Evolutionary conservation across 2,329 filamentous ascomycete genomes (phyloP).

Genomic region (Pseudocercospora cruenta): DNA sequence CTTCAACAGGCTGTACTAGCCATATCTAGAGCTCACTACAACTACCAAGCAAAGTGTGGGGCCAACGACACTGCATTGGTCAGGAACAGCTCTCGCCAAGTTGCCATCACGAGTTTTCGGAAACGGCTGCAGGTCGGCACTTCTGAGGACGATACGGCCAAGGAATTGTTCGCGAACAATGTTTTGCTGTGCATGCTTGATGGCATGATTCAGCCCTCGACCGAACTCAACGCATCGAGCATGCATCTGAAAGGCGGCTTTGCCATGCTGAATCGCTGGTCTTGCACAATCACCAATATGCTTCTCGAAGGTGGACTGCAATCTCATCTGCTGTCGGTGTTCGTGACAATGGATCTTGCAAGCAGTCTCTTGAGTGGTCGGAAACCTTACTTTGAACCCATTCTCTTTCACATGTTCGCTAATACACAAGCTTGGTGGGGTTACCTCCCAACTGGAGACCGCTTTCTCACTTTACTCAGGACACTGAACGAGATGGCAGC

Average conservation of each 20-base stretch:
- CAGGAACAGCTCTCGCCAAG: slow-evolving; percentile 17
- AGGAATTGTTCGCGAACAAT: slow-evolving; percentile 22
- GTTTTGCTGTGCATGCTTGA: slow-evolving; percentile 22
- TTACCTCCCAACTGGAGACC: slow-evolving; percentile 9
- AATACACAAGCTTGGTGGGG: slow-evolving; percentile 25
- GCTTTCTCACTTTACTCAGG: slow-evolving; percentile 14
- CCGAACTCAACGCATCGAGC: slow-evolving; percentile 19
- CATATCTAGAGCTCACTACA: slow-evolving; percentile 22
- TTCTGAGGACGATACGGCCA: slow-evolving; percentile 9
- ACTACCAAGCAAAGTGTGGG: slow-evolving; percentile 16
- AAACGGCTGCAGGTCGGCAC: slow-evolving; percentile 12
- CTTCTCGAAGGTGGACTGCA: slow-evolving; percentile 16
- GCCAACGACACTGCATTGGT: slow-evolving; percentile 13
- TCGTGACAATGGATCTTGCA: slow-evolving; percentile 22
- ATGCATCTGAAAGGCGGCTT: slow-evolving; percentile 25
- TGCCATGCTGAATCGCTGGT: slow-evolving; percentile 26
- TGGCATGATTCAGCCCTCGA: slow-evolving; percentile 24
- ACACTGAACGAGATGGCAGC: slow-evolving; percentile 17
- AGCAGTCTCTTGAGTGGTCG: slow-evolving; percentile 19
- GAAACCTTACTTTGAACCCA: slow-evolving; percentile 21
- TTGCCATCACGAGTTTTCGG: slow-evolving; percentile 21
- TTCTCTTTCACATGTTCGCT: slow-evolving; percentile 16
- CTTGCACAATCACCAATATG: slow-evolving; percentile 9
- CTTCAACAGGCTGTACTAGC: slow-evolving; percentile 21
- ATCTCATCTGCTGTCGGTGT: slow-evolving; percentile 22